These are phyloP conservation scores for Candolleomyces efflorescens DNA, from an alignment of 768 basidiomycete genomes.

Conservation along the genomic window DNA sequence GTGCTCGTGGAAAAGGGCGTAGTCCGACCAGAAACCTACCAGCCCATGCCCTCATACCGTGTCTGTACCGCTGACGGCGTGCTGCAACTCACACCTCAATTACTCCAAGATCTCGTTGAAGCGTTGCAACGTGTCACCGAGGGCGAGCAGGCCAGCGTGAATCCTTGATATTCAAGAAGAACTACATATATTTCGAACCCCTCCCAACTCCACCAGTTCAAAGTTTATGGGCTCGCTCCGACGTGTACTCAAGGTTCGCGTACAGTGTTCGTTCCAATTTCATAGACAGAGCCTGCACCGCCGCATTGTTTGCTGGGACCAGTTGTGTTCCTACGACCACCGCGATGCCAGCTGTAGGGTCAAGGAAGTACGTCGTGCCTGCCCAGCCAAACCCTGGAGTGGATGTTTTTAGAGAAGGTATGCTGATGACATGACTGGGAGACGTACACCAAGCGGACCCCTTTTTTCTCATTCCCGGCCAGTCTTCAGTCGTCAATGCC, in stretches of 20 bases:
- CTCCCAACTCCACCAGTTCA: background rate
- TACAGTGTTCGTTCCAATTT: constrained; percentile 25
- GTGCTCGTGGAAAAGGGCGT: constrained; percentile 69
- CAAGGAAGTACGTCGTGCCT: constrained; percentile 29
- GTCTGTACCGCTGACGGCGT: constrained; percentile 71
- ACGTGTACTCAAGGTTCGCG: constrained; percentile 6
- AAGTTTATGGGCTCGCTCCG: background rate
- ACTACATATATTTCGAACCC: background rate
- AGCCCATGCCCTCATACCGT: constrained; percentile 82
- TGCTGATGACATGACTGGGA: too few species aligned
- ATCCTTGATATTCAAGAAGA: background rate
- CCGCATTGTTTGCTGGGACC: constrained; percentile 20
- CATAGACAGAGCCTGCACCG: constrained; percentile 15
- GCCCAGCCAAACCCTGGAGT: too few species aligned
- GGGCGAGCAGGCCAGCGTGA: background rate
- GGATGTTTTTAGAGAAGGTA: too few species aligned
- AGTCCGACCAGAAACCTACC: constrained; percentile 67
- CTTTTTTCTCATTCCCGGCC: constrained; percentile 19
- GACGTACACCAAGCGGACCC: constrained; percentile 17
- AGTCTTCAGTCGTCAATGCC: constrained; percentile 15
- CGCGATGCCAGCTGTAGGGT: constrained; percentile 30
- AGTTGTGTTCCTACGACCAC: constrained; percentile 31
- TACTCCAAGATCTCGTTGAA: constrained; percentile 20
- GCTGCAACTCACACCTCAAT: constrained; percentile 62
- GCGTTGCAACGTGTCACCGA: background rate